Conservation (phyloP, 768 basidiomycete genomes). For the Suillus paluster region DNA sequence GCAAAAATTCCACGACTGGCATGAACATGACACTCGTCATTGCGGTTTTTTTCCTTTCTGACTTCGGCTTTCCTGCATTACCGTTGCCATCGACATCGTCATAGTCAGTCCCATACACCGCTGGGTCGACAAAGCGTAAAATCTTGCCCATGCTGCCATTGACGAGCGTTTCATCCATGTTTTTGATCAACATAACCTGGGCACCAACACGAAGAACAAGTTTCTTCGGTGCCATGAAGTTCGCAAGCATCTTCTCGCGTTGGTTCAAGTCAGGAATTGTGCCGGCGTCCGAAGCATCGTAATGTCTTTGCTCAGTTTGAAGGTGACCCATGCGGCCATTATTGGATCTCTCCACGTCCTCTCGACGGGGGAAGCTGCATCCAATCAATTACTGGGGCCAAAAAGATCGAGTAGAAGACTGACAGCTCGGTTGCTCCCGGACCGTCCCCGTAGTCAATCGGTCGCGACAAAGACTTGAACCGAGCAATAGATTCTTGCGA, state of each 20-base stretch:
- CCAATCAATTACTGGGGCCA: slow-evolving; percentile 2
- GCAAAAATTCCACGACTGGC: slow-evolving; percentile 80
- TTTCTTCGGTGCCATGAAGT: slow-evolving; percentile 84
- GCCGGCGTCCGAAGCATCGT: slow-evolving; percentile 67
- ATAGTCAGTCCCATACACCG: slow-evolving; percentile 46
- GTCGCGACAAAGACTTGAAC: slow-evolving; percentile 72
- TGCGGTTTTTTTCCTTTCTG: slow-evolving; percentile 27
- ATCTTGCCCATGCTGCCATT: slow-evolving; percentile 95
- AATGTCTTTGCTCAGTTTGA: slow-evolving; percentile 55
- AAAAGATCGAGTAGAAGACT: slow-evolving; percentile 25
- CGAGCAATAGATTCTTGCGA: slow-evolving; percentile 63
- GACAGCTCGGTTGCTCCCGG: slow-evolving; percentile 91
- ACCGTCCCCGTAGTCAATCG: slow-evolving; percentile 78
- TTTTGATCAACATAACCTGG: slow-evolving; percentile 97
- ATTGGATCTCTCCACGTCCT: slow-evolving; percentile 92
- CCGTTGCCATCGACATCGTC: slow-evolving; percentile 41
- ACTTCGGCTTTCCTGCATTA: slow-evolving; percentile 37
- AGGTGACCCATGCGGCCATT: slow-evolving; percentile 65
- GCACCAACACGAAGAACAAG: slow-evolving; percentile 79
- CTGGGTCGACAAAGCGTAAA: slow-evolving; percentile 68
- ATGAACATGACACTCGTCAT: slow-evolving; percentile 43
- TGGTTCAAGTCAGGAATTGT: slow-evolving; percentile 53
- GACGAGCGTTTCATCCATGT: slow-evolving; percentile 86
- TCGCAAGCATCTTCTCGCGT: slow-evolving; percentile 78
- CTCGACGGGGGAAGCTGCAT: slow-evolving; percentile 85